Percentiles rank a stretch among this genome's conserved stretches.
Evolutionary conservation across 2,329 filamentous ascomycete genomes (phyloP).

Genomic region (Ophiocordyceps robertsii): DNA sequence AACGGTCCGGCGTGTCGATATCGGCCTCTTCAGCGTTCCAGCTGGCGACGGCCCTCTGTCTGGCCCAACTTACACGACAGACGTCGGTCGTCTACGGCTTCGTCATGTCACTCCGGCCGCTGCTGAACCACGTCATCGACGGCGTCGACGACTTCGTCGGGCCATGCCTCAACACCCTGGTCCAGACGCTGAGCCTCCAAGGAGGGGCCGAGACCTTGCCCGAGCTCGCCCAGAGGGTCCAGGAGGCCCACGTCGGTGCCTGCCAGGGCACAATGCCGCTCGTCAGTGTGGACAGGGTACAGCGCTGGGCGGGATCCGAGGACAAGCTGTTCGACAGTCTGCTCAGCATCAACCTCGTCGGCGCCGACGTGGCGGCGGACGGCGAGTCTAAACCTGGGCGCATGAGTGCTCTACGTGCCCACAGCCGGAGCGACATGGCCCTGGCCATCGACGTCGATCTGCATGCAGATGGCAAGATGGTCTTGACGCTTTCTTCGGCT

Average conservation of each 20-base stretch:
- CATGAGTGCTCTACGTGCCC: constrained; percentile 5
- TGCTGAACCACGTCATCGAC: constrained; percentile 2
- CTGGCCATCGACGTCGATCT: constrained; percentile 10
- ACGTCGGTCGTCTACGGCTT: constrained; percentile 7
- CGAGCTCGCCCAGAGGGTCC: constrained; percentile 5
- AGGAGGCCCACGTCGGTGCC: constrained; percentile 4
- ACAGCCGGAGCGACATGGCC: constrained; percentile 7
- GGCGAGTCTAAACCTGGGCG: not conserved
- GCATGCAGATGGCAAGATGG: constrained; percentile 6
- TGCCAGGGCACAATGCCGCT: constrained; percentile 10
- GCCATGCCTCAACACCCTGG: constrained; percentile 10
- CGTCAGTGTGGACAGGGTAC: constrained; percentile 7
- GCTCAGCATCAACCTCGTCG: constrained; percentile 3
- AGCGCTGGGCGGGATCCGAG: constrained; percentile 9
- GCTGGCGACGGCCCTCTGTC: constrained; percentile 6
- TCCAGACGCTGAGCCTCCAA: constrained; percentile 5
- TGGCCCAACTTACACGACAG: constrained; percentile 5
- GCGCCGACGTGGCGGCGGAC: not conserved
- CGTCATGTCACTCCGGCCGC: constrained; percentile 7
- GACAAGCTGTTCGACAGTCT: constrained; percentile 11
- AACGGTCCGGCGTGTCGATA: not conserved
- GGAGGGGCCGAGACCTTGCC: constrained; percentile 2
- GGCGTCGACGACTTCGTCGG: constrained; percentile 4
- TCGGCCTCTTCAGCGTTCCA: constrained; percentile 6
- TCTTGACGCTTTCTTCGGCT: constrained; percentile 5